Evolutionary conservation across 306 rosid species (phyloP), one percentile per base, ranked within the genome.

Genomic region (Citrullus amarus): DNA sequence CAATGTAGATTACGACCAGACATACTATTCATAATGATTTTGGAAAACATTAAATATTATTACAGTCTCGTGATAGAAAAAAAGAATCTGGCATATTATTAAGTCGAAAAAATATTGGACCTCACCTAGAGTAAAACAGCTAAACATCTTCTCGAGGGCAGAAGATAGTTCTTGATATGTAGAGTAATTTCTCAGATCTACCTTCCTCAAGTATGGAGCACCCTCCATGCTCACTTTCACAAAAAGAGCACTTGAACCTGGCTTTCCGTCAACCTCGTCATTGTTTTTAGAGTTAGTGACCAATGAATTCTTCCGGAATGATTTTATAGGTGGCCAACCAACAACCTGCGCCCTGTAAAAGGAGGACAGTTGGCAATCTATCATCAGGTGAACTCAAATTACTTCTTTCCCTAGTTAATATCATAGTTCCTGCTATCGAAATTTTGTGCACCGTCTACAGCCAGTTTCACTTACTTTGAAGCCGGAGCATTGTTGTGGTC

Each of bases 141-240:
- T 90, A 87, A 95, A 95, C 99, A 95, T 95, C 88, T 91, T 95
- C 83, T 91, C 99, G 46, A 95, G 96, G 75, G 97, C 97, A 84
- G 92, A 89, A 77, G 99, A 95, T 15, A 95, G 82, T 44, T 95
- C 97, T 81, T 88, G 96, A 84, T 92, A 95, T 17, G 96, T 81
- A 22, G 90, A 60, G 77, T 92, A 95, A 51, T 81, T 88, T 83
- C 97, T 88, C 81, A 95, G 97, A 87, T 92, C 97, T 11, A 92
- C 99, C 86, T 95, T 95, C 86, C 99, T 86, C 81, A 92, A 83
- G 89, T 95, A 92, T 50, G 99, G 99, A 82, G 99, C 99, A 61
- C 99, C 99, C 80, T 95, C 99, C 97, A 95, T 95, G 90, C 97
- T 92, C 81, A 95, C 97, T 87, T 95, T 95, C 82, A 95, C 90